A percentile compares a stretch with the other conserved stretches of the same genome.
These are phyloP conservation scores for Scorias spongiosa DNA, from an alignment of 2,329 filamentous ascomycete genomes.

Conservation along the genomic window DNA sequence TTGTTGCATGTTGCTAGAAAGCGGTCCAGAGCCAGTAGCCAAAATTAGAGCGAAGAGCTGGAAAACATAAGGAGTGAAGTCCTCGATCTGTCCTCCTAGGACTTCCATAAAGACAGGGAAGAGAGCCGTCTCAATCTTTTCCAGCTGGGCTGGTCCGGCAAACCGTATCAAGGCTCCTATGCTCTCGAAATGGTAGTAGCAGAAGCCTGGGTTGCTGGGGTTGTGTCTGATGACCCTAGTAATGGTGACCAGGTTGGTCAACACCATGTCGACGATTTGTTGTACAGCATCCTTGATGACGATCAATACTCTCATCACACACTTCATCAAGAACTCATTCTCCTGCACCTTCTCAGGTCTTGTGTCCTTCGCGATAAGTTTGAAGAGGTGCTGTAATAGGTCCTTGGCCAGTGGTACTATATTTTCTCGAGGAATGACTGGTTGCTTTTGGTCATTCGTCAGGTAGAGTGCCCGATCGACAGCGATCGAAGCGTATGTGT, in stretches of 20 bases:
- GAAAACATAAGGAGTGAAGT: slow-evolving; percentile 94
- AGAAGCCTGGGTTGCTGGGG: slow-evolving; percentile 93
- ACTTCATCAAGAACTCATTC: slow-evolving; percentile 97
- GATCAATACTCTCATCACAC: slow-evolving; percentile 92
- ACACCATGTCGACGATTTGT: slow-evolving; percentile 59
- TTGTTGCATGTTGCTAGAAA: slow-evolving; percentile 67
- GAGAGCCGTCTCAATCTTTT: slow-evolving; percentile 62
- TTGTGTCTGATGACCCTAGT: slow-evolving; percentile 86
- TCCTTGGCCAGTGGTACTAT: slow-evolving; percentile 74
- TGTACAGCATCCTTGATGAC: slow-evolving; percentile 74
- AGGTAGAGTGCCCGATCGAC: slow-evolving; percentile 87
- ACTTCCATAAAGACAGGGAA: slow-evolving; percentile 74
- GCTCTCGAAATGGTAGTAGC: slow-evolving; percentile 96
- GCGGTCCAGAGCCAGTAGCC: slow-evolving; percentile 63
- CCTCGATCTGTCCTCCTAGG: slow-evolving; percentile 68
- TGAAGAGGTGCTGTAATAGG: slow-evolving; percentile 77
- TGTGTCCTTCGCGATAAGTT: slow-evolving; percentile 70
- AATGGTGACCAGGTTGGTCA: slow-evolving; percentile 74
- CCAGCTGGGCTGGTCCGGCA: slow-evolving; percentile 52
- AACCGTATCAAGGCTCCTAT: slow-evolving; percentile 76
- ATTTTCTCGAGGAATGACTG: slow-evolving; percentile 64
- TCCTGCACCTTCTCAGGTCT: slow-evolving; percentile 90
- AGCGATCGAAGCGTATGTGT: slow-evolving; percentile 92
- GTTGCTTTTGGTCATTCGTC: slow-evolving; percentile 56
- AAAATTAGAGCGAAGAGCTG: slow-evolving; percentile 85